Percentiles rank a stretch among this genome's conserved stretches.
phyloP scores from a whole-genome alignment of 2,329 filamentous ascomycete species.

The Penicillium freii region DNA sequence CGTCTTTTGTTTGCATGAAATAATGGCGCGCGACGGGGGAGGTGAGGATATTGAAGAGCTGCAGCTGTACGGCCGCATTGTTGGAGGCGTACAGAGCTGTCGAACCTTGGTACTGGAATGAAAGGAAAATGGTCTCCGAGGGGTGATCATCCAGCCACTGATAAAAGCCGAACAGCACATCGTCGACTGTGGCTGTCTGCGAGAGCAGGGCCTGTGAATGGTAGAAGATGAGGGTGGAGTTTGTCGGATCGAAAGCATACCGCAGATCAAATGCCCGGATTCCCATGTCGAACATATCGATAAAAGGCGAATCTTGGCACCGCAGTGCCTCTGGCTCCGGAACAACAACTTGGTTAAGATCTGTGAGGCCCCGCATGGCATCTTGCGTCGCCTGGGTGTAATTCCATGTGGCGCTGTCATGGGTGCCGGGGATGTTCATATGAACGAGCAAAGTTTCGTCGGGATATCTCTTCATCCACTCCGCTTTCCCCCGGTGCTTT shows the following conservation, averaged over 20 bases:
- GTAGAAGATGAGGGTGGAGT: constrained; percentile 50
- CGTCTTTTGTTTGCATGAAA: constrained; percentile 39
- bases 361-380: constrained; percentile 40
- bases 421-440: constrained; percentile 52
- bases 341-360: constrained; percentile 37
- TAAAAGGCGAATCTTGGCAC: constrained; percentile 44
- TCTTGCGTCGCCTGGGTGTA: constrained; percentile 47
- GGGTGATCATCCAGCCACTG: constrained; percentile 50
- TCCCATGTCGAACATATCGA: constrained; percentile 46
- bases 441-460: constrained; percentile 47
- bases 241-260: constrained; percentile 50
- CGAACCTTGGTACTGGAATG: constrained; percentile 48
- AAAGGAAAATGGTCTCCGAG: constrained; percentile 48
- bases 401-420: constrained; percentile 55
- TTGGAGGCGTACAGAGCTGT: constrained; percentile 25
- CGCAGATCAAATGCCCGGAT: constrained; percentile 53
- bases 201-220: constrained; percentile 49
- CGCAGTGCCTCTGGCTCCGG: constrained; percentile 36
- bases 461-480: constrained; percentile 49
- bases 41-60: constrained; percentile 42
- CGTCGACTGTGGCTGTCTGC: constrained; percentile 44
- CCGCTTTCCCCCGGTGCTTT: constrained; percentile 25
- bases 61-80: constrained; percentile 38
- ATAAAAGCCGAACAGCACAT: constrained; percentile 50
- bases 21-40: constrained; percentile 41